Conservation (phyloP, 2,329 filamentous ascomycete genomes). For the Penicillium sp. region DNA sequence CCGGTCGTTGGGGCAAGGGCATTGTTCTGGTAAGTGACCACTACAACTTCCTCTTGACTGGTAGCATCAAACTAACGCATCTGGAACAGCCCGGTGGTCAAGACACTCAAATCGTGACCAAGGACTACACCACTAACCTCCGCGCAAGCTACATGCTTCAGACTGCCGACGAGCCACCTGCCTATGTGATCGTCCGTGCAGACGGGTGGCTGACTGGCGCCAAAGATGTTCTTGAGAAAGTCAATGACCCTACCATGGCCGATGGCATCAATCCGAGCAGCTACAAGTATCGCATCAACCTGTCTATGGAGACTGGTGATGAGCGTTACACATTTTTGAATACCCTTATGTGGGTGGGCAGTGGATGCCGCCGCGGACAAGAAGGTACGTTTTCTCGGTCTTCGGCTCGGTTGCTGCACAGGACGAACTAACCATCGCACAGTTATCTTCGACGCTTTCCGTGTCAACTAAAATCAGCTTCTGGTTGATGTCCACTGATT, state of each 20-base stretch:
- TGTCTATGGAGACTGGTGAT: constrained; percentile 53
- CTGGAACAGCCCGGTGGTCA: constrained; percentile 49
- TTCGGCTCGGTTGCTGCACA: not conserved
- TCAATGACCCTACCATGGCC: constrained; percentile 46
- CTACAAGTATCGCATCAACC: constrained; percentile 52
- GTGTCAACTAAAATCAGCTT: constrained; percentile 33
- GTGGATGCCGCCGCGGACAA: constrained; percentile 48
- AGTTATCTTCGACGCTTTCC: constrained; percentile 43
- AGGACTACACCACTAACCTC: constrained; percentile 49
- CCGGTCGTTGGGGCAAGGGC: constrained; percentile 55
- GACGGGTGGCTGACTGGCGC: constrained; percentile 52
- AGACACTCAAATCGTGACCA: constrained; percentile 52
- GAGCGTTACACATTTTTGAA: constrained; percentile 53
- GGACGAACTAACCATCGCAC: constrained; percentile 3
- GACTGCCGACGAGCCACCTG: constrained; percentile 53
- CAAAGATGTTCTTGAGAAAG: constrained; percentile 52
- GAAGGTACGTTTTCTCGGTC: constrained; percentile 40
- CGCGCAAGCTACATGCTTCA: constrained; percentile 52
- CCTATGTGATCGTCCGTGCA: constrained; percentile 50
- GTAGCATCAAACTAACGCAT: not conserved
- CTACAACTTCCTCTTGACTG: not conserved
- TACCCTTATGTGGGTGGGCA: constrained; percentile 53
- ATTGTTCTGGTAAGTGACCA: constrained; percentile 47
- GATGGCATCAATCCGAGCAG: constrained; percentile 51
- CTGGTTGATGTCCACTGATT: constrained; percentile 12